phyloP scores from a whole-genome alignment of 2,329 filamentous ascomycete genomes.

The Cordyceps pruinosa region DNA sequence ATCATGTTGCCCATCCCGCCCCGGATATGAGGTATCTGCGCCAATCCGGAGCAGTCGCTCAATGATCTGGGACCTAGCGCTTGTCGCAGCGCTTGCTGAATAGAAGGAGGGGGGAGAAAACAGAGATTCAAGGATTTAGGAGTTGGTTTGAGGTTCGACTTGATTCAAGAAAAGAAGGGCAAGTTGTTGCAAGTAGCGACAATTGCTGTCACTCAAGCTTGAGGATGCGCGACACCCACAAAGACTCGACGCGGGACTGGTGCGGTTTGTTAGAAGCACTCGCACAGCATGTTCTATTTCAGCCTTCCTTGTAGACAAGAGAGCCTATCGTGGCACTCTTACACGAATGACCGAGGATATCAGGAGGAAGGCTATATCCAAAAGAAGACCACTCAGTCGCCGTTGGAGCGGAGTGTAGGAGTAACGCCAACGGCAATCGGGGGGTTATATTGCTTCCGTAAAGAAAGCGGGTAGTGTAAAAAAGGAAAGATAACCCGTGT shows the following conservation, averaged over 20 bases:
- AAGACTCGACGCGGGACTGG: background rate
- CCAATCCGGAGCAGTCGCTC: background rate
- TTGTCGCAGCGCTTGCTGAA: background rate
- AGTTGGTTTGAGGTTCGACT: background rate
- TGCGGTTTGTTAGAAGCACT: background rate
- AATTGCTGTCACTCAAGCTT: constrained; percentile 1
- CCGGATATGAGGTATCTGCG: background rate
- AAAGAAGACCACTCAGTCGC: background rate
- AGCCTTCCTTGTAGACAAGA: background rate
- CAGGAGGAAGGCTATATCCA: background rate
- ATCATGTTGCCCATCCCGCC: constrained; percentile 27
- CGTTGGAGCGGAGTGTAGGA: background rate
- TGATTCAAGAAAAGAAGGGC: background rate
- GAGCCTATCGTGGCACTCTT: background rate
- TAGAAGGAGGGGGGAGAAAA: background rate
- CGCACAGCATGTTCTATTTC: background rate
- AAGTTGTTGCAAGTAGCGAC: constrained; percentile 3
- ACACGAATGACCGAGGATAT: background rate
- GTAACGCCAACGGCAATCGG: background rate
- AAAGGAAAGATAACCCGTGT: background rate
- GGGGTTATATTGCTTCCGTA: background rate
- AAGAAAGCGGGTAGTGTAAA: background rate
- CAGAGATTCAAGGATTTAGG: background rate
- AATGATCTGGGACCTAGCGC: background rate
- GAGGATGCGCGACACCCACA: background rate